Percentiles rank a stretch among this genome's conserved stretches.
Evolutionary conservation across 345 rosid species (phyloP).

Genomic region (Citrus cavaleriei): DNA sequence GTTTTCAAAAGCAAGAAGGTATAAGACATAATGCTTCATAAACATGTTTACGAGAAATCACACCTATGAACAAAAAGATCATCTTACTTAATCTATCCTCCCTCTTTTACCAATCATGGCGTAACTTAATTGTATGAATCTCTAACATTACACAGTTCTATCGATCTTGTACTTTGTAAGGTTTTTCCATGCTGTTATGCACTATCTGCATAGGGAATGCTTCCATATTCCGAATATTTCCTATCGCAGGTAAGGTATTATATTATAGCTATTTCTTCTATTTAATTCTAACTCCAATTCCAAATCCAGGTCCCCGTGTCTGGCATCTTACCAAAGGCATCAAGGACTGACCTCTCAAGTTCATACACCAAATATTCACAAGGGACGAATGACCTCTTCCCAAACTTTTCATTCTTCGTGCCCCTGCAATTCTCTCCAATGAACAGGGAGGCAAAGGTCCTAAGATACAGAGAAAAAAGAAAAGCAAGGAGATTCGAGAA

Average conservation of each 20-base stretch:
- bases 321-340: slow-evolving; percentile 63
- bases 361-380: slow-evolving; percentile 40
- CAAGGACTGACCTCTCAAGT: slow-evolving; percentile 44
- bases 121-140: not conserved
- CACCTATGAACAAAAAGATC: not conserved
- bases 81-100: not conserved
- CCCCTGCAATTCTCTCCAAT: slow-evolving; percentile 56
- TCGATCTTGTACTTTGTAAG: not conserved
- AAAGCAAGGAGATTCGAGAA: slow-evolving; percentile 78
- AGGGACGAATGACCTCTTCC: slow-evolving; percentile 50
- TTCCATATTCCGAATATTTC: not conserved
- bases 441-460: slow-evolving; percentile 86
- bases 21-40: not conserved
- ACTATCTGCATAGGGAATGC: not conserved
- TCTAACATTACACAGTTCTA: not conserved
- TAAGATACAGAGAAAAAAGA: slow-evolving; percentile 90
- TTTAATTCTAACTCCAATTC: slow-evolving; percentile 9
- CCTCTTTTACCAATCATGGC: not conserved
- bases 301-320: slow-evolving; percentile 18
- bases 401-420: slow-evolving; percentile 39
- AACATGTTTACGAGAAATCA: not conserved
- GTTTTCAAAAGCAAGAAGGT: slow-evolving; percentile 1
- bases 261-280: slow-evolving; percentile 38
- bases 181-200: not conserved
- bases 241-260: not conserved